Percentiles rank a stretch among this genome's conserved stretches.
Conservation (phyloP, 345 rosid species). For the Euphorbia pulcherrima region DNA sequence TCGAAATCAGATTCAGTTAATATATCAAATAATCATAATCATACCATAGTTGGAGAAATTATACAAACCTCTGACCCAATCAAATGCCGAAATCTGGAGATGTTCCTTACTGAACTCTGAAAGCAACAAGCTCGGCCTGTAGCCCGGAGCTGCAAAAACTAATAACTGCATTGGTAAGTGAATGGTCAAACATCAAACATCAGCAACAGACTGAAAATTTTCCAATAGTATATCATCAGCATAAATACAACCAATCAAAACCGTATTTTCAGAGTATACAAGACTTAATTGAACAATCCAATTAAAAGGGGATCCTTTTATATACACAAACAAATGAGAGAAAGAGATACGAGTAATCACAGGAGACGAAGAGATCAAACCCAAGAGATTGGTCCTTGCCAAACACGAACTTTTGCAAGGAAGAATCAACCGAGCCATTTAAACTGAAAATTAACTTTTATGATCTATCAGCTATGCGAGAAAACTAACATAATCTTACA, state of each 20-base stretch:
- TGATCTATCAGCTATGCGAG: conserved; percentile 9
- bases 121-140: conserved; percentile 31
- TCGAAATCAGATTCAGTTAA: background rate
- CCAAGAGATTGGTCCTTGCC: conserved; percentile 56
- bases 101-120: conserved; percentile 35
- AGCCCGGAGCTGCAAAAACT: conserved; percentile 35
- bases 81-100: conserved; percentile 40
- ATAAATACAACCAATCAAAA: background rate
- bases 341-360: conserved; percentile 52
- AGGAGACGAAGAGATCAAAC: conserved; percentile 73
- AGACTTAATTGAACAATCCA: conserved; percentile 3
- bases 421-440: conserved; percentile 80
- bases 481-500: background rate
- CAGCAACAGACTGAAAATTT: background rate
- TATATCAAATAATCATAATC: no score
- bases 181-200: background rate
- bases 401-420: conserved; percentile 76
- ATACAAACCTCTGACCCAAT: conserved; percentile 52
- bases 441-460: conserved; percentile 14
- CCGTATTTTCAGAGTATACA: background rate
- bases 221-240: background rate
- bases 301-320: background rate
- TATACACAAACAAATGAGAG: background rate
- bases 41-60: conserved; percentile 1
- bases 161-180: conserved; percentile 3